phyloP scores from a whole-genome alignment of 768 basidiomycete species.

The Mycena capillaripes region DNA sequence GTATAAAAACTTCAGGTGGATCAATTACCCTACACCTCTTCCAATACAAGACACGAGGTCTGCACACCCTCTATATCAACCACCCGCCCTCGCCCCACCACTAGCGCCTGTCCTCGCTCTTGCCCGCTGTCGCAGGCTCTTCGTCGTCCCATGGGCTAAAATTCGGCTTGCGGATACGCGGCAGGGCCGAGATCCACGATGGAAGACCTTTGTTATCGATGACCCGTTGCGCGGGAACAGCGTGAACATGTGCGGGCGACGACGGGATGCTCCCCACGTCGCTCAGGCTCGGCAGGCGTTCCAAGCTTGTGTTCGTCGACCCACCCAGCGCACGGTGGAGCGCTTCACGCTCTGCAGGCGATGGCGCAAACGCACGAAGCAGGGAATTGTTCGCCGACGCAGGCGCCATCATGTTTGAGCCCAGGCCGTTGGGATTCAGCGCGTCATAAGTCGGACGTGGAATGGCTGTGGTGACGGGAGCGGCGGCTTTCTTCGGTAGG shows the following conservation, averaged over 20 bases:
- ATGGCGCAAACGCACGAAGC: constrained; percentile 89
- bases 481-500: constrained; percentile 53
- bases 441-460: constrained; percentile 58
- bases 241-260: constrained; percentile 71
- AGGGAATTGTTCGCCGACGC: constrained; percentile 63
- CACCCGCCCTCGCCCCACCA: background rate
- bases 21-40: constrained; percentile 37
- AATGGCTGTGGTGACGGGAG: constrained; percentile 35
- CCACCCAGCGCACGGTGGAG: constrained; percentile 84
- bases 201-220: constrained; percentile 58
- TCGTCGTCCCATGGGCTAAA: constrained; percentile 91
- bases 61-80: constrained; percentile 26
- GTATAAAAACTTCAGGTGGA: constrained; percentile 37
- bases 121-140: constrained; percentile 49
- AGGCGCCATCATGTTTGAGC: constrained; percentile 48
- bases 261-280: constrained; percentile 81
- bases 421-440: constrained; percentile 73
- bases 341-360: constrained; percentile 88
- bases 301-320: constrained; percentile 81
- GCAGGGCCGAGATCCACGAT: constrained; percentile 79
- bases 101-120: constrained; percentile 14
- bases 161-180: constrained; percentile 75
- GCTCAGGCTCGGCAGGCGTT: constrained; percentile 83
- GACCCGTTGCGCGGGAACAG: constrained; percentile 42
- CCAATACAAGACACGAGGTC: constrained; percentile 36